Evolutionary conservation across 169 alveolate species (phyloP).

Genomic region (Nephromyces sp.): DNA sequence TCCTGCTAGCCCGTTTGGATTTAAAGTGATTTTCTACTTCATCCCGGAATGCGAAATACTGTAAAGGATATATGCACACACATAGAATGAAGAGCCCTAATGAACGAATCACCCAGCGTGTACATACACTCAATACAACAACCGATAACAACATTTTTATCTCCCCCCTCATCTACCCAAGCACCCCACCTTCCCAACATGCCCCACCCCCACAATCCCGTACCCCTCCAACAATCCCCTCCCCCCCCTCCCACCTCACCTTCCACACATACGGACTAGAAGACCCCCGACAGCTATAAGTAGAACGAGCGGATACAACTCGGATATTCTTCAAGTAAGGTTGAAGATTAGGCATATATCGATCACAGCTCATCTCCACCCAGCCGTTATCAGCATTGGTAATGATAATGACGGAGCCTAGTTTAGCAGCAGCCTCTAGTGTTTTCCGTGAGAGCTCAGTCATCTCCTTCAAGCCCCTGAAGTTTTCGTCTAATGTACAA

Average conservation of each 20-base stretch:
- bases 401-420: slow-evolving; percentile 22
- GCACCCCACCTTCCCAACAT: no score
- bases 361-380: slow-evolving; percentile 18
- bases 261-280: slow-evolving; percentile 17
- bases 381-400: slow-evolving; percentile 27
- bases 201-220: no score
- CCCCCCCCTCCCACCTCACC: no score
- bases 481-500: not conserved
- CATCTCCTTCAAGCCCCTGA: not conserved
- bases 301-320: slow-evolving; percentile 13
- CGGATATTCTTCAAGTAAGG: not conserved
- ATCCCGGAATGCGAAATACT: slow-evolving; percentile 1
- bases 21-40: not conserved
- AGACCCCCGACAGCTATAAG: not conserved
- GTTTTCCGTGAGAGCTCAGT: slow-evolving; percentile 8
- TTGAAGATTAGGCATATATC: slow-evolving; percentile 11
- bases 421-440: not conserved
- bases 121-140: no score
- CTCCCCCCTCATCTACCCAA: no score
- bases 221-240: no score
- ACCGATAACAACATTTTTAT: no score
- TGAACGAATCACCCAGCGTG: not conserved
- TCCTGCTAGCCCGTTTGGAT: not conserved
- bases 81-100: no score
- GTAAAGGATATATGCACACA: no score